phyloP scores from a whole-genome alignment of 2,329 filamentous ascomycete species.

The Pyrenophora seminiperda region DNA sequence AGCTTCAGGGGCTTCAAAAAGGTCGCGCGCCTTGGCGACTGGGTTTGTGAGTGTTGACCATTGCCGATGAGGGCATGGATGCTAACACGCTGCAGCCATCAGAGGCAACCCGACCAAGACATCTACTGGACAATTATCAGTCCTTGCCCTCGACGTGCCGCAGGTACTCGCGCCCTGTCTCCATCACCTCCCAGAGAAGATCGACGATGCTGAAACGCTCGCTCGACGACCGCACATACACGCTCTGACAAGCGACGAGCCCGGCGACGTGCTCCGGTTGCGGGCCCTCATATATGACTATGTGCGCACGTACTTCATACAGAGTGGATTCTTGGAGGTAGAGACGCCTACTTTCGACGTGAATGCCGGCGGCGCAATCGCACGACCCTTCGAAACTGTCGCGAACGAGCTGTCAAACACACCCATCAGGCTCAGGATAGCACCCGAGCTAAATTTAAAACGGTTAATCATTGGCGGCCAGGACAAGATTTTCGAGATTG shows the following conservation, averaged over 20 bases:
- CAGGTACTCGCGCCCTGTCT: constrained; percentile 76
- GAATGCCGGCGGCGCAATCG: constrained; percentile 83
- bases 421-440: constrained; percentile 79
- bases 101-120: constrained; percentile 73
- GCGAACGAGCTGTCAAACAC: constrained; percentile 77
- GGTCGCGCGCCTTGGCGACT: constrained; percentile 78
- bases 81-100: constrained; percentile 57
- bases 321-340: constrained; percentile 79
- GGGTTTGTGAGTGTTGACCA: constrained; percentile 67
- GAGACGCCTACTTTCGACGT: constrained; percentile 86
- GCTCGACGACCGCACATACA: constrained; percentile 83
- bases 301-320: constrained; percentile 74
- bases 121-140: constrained; percentile 73
- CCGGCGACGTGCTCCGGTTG: constrained; percentile 72
- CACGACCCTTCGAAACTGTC: constrained; percentile 81
- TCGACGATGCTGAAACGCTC: constrained; percentile 73
- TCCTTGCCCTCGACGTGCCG: constrained; percentile 72
- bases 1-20: constrained; percentile 65
- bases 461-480: constrained; percentile 87
- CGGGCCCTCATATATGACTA: constrained; percentile 75
- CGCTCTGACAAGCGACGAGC: constrained; percentile 74
- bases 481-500: constrained; percentile 90
- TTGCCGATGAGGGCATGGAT: constrained; percentile 1
- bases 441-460: constrained; percentile 95
- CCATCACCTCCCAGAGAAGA: constrained; percentile 73